phyloP scores from a whole-genome alignment of 1,284 basidiomycete genomes.

The Boletellus deceptivus region DNA sequence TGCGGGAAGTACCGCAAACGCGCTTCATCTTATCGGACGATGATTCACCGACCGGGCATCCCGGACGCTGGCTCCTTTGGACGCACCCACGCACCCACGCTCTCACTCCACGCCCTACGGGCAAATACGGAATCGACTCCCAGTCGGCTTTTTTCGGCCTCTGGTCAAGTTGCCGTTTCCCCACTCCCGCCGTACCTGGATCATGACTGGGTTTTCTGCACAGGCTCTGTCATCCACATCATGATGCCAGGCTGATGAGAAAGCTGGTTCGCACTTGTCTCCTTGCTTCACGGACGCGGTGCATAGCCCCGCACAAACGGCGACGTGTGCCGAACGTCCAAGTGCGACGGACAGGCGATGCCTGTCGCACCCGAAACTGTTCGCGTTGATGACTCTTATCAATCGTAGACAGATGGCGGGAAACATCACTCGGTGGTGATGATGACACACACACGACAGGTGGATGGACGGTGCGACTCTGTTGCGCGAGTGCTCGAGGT shows the following conservation, averaged over 20 bases:
- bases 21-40: background rate
- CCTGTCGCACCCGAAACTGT: background rate
- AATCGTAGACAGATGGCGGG: no score
- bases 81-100: background rate
- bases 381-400: background rate
- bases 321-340: background rate
- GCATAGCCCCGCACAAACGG: background rate
- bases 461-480: background rate
- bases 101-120: conserved; percentile 1
- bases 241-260: conserved; percentile 7
- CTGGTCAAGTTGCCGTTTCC: conserved; percentile 9
- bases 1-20: conserved; percentile 5
- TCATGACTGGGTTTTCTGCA: background rate
- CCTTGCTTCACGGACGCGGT: conserved; percentile 25
- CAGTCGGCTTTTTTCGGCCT: conserved; percentile 16
- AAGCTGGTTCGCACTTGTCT: background rate
- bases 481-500: no score
- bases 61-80: background rate
- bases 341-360: conserved; percentile 6
- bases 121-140: conserved; percentile 2
- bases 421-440: no score
- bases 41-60: conserved; percentile 3
- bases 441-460: background rate
- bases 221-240: conserved; percentile 11
- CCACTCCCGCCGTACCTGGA: background rate